Percentiles rank a stretch among this genome's conserved stretches.
Conservation (phyloP, 2,329 filamentous ascomycete species). For the Remersonia thermophila region DNA sequence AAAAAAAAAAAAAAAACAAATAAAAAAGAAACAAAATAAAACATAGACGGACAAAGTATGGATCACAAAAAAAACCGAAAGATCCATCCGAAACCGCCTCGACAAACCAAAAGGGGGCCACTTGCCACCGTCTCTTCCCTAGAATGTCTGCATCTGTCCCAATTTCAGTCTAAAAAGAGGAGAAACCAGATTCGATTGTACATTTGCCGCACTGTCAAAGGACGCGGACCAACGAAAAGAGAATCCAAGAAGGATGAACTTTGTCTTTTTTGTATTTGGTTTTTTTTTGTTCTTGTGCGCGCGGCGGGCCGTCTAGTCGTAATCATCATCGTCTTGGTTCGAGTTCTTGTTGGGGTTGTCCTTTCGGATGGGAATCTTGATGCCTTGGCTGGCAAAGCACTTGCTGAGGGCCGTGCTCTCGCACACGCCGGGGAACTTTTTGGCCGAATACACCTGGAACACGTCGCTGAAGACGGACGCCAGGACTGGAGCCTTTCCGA, state of each 20-base stretch:
- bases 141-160: not conserved
- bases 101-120: not conserved
- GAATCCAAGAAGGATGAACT: too few species aligned
- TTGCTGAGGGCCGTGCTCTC: slow-evolving; percentile 87
- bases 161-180: slow-evolving; percentile 1
- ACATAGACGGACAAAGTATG: not conserved
- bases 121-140: not conserved
- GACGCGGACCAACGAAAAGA: not conserved
- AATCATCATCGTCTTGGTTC: slow-evolving; percentile 42
- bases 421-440: slow-evolving; percentile 96
- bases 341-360: slow-evolving; percentile 48
- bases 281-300: too few species aligned
- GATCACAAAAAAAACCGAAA: not conserved
- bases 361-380: slow-evolving; percentile 93
- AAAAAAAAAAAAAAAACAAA: too few species aligned
- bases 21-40: too few species aligned
- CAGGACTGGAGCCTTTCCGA: slow-evolving; percentile 65
- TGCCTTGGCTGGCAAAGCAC: slow-evolving; percentile 83
- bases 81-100: too few species aligned
- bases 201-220: too few species aligned
- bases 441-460: slow-evolving; percentile 91
- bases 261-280: too few species aligned
- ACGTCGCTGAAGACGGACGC: slow-evolving; percentile 76
- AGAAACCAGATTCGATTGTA: too few species aligned
- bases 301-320: too few species aligned